phyloP scores from a whole-genome alignment of 257 asterid species.

The Solanum sitiens region DNA sequence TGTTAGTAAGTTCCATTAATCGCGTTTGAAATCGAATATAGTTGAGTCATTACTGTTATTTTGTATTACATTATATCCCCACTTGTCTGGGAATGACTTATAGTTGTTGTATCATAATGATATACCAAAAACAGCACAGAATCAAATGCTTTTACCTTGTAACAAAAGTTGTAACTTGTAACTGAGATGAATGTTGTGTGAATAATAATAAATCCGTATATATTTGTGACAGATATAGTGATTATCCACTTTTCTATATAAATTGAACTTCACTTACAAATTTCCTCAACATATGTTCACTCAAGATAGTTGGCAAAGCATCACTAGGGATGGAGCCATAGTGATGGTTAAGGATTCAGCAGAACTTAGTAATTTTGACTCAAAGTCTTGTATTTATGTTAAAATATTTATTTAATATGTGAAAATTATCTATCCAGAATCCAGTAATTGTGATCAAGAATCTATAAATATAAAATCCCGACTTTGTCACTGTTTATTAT shows the following conservation, averaged over 20 bases:
- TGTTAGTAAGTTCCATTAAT: not conserved
- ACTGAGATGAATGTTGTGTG: not conserved
- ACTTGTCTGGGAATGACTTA: not conserved
- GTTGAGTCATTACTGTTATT: not conserved
- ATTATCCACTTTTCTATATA: not conserved
- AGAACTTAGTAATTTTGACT: not conserved
- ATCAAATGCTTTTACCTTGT: not conserved
- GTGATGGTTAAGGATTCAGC: not conserved
- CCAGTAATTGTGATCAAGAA: not conserved
- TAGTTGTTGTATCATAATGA: not conserved
- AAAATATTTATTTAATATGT: not conserved
- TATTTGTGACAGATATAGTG: not conserved
- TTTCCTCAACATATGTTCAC: not conserved
- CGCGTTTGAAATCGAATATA: not conserved
- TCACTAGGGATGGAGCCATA: not conserved
- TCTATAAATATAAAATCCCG: not conserved
- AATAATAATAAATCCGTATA: not conserved
- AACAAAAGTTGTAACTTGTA: not conserved
- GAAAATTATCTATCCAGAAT: not conserved
- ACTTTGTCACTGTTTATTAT: not conserved
- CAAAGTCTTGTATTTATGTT: not conserved
- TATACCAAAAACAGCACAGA: not conserved
- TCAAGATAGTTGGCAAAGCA: not conserved
- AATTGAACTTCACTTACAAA: not conserved
- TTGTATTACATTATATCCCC: not conserved